Percentiles rank a stretch among this genome's conserved stretches.
Evolutionary conservation across 805 yeast species (phyloP).

Genomic region (Candida germanica): DNA sequence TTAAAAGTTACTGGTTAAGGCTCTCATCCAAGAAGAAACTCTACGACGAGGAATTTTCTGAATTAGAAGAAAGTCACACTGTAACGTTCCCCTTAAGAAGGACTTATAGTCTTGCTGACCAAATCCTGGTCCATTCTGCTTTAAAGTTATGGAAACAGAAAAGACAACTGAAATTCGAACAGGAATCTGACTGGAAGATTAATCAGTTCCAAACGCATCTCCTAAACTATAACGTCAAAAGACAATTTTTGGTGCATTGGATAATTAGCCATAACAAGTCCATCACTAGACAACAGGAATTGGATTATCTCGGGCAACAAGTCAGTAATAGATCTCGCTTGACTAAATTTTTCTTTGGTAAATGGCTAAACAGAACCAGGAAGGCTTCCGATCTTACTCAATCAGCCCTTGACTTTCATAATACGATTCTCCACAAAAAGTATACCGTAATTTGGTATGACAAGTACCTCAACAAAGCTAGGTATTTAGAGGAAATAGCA

Average conservation of each 20-base stretch:
- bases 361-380: slow-evolving; percentile 13
- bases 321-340: slow-evolving; percentile 3
- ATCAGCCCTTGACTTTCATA: slow-evolving; percentile 19
- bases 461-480: slow-evolving; percentile 20
- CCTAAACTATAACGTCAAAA: slow-evolving; percentile 12
- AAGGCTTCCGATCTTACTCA: background rate
- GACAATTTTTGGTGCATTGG: slow-evolving; percentile 19
- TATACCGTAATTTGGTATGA: slow-evolving; percentile 34
- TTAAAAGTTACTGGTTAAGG: slow-evolving; percentile 5
- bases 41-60: background rate
- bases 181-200: slow-evolving; percentile 16
- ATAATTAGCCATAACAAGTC: slow-evolving; percentile 17
- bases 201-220: slow-evolving; percentile 15
- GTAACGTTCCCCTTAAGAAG: background rate
- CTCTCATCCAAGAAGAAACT: slow-evolving; percentile 1
- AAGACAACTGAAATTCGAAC: slow-evolving; percentile 21
- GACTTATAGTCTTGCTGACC: slow-evolving; percentile 4
- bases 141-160: slow-evolving; percentile 22
- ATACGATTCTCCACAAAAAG: slow-evolving; percentile 21
- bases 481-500: slow-evolving; percentile 25
- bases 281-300: slow-evolving; percentile 4
- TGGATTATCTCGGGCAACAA: background rate
- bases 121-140: slow-evolving; percentile 4
- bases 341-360: slow-evolving; percentile 4
- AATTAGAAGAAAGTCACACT: background rate